These are phyloP conservation scores for Citrus trifoliata DNA, from an alignment of 345 rosid genomes.

Conservation along the genomic window DNA sequence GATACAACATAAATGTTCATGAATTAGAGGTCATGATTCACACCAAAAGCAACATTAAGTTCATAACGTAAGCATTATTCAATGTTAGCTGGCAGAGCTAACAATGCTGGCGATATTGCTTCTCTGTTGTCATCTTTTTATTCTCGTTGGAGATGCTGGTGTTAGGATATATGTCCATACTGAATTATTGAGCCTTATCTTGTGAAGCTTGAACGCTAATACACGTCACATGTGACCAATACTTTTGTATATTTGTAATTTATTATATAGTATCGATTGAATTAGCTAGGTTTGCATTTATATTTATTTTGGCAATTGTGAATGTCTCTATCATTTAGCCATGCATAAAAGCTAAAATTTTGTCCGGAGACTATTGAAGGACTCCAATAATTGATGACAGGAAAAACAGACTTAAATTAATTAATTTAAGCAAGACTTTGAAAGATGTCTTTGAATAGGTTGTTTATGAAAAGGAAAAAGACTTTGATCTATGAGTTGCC, in stretches of 20 bases:
- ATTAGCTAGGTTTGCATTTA: neutral
- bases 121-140: too few species aligned
- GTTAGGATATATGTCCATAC: neutral
- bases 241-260: too few species aligned
- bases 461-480: too few species aligned
- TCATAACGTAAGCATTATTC: too few species aligned
- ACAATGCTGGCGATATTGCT: neutral
- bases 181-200: neutral
- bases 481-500: too few species aligned
- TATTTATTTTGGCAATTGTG: neutral
- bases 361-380: neutral
- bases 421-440: neutral
- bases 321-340: neutral
- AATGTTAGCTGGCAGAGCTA: neutral
- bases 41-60: too few species aligned
- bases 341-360: neutral
- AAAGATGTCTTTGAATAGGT: neutral
- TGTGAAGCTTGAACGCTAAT: neutral
- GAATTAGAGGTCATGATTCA: too few species aligned
- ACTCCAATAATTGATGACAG: too few species aligned
- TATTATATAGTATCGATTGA: too few species aligned
- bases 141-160: neutral
- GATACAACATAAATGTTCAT: too few species aligned
- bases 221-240: too few species aligned
- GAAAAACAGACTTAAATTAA: too few species aligned